A percentile compares a stretch with the other conserved stretches of the same genome.
Conservation (phyloP, 768 basidiomycete genomes). For the Russula sp. region DNA sequence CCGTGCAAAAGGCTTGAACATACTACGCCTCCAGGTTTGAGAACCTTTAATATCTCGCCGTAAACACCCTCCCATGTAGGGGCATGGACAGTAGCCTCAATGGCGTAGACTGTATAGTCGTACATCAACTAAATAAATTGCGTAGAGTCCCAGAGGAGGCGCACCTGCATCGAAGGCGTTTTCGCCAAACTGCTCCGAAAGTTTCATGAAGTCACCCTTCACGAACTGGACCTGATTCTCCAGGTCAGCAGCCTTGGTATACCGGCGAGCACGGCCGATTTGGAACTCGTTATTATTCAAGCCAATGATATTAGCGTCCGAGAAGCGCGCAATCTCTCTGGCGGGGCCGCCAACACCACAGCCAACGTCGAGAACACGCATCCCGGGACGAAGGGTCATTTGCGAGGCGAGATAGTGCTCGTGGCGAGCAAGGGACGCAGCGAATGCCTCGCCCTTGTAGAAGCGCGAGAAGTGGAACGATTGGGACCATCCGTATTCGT, state of each 20-base stretch:
- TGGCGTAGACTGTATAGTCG: conserved; percentile 72
- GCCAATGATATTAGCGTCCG: conserved; percentile 78
- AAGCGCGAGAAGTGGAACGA: conserved; percentile 98
- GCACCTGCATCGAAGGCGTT: conserved; percentile 90
- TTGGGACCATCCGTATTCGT: conserved; percentile 89
- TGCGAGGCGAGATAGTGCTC: conserved; percentile 94
- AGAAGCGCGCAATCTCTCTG: conserved; percentile 87
- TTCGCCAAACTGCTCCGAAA: conserved; percentile 86
- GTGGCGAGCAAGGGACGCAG: conserved; percentile 79
- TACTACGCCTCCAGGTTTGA: conserved; percentile 94
- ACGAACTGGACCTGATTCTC: conserved; percentile 73
- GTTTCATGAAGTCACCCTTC: conserved; percentile 96
- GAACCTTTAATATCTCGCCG: conserved; percentile 83
- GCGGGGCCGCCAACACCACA: conserved; percentile 98
- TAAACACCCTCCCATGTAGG: conserved; percentile 96
- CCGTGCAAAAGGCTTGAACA: conserved; percentile 30
- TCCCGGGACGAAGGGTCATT: conserved; percentile 80
- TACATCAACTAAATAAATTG: background rate
- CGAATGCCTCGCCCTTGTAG: conserved; percentile 82
- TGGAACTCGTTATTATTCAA: conserved; percentile 98
- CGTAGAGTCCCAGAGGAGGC: conserved; percentile 25
- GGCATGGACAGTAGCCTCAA: conserved; percentile 96
- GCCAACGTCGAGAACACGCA: conserved; percentile 96
- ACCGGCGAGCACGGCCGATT: conserved; percentile 75
- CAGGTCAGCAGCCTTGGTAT: conserved; percentile 72